Base-by-base conservation (phyloP, 345 rosid genomes). In the Citrus inodora region DNA sequence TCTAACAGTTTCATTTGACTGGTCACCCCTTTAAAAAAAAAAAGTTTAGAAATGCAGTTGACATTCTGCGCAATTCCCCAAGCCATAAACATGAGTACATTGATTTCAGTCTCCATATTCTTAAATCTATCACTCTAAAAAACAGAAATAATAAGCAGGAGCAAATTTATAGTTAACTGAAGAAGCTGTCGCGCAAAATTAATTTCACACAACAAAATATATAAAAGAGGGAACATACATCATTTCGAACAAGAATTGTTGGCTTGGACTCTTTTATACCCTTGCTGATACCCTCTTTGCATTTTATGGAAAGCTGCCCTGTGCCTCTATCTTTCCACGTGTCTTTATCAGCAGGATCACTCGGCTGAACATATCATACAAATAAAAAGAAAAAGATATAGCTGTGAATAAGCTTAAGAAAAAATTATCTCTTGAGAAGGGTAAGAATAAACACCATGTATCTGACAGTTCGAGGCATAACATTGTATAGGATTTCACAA, bases 251-350 rank as follows among this genome's bases (percentile, higher is more conserved):
- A 75, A 94, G 77, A 73, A 96, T 82, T 19, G 89, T 94, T 80
- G 99, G 97, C 79, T 91, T 92, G 27, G 98, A 94, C 81, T 92
- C 99, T 85, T 89, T 90, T 75, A 94, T 85, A 40, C 94, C 98
- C 90, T 90, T 94, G 89, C 85, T 83, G 60, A 84, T 79, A 48
- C 97, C 99, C 83, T 91, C 98, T 85, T 84, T 87, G 87, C 97
- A 92, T 89, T 90, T 96, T 78, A 96, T 94, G 70, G 81, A 85
- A 79, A 96, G 99, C 82, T 87, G 91, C 62, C 99, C 99, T 14
- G 93, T 83, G 80, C 99, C 99, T 88, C 86, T 92, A 80, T 96
- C 99, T 84, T 92, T 96, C 99, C 99, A 96, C 6, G 94, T 42
- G 75, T 90, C 93, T 88, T 88, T 90, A 80, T 90, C 98, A n/a